Evolutionary conservation across 192 early-diverging fungal genomes (phyloP), one percentile per base, ranked within the genome.

Genomic region (Umbelopsis vinacea): DNA sequence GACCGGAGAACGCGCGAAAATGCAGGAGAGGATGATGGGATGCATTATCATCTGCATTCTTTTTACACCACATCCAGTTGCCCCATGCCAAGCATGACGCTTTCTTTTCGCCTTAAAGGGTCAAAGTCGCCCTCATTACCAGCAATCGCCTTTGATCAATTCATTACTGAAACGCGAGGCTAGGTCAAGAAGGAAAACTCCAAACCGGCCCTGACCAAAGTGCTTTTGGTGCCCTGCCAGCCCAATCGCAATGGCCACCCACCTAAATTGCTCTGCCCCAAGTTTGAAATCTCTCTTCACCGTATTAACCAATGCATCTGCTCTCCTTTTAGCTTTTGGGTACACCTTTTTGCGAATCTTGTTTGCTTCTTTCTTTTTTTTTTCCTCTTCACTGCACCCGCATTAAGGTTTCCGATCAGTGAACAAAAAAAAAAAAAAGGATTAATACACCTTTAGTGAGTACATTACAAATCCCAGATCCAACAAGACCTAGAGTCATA

Each of bases 11-110:
- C 48, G 48, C 48, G 57, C 57, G 26, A 38, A 43, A 63, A 63
- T 63, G 57, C 57, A 19, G 26, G 57, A 63, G 57, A 63, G 57
- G 57, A 63, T 63, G 57, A 63, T 63, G 57, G 57, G 57, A 63
- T 63, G 26, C 57, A 37, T 19, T 19, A 50, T 50, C 48, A 50
- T 50, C 26, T 63, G 29, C 57, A 63, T 26, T 19, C 38, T n/a
- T 50, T 10, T 14, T 17, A 63, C 17, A 3, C 57, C 29, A 63
- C 57, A 63, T 63, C 6, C 57, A 63, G 48, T 63, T 63, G 4
- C 29, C 35, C 57, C 57, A 63, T 63, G 57, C 10, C 33, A 6
- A 37, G 26, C 29, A 63, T 50, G 48, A 50, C 5, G 19, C 15
- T 21, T 35, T 63, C 33, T 26, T 37, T 4, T 29, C 57, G 15